Percentiles rank a stretch among this genome's conserved stretches.
Evolutionary conservation across 108 stramenopile species (phyloP).

Genomic region (Cyclotella sp.): DNA sequence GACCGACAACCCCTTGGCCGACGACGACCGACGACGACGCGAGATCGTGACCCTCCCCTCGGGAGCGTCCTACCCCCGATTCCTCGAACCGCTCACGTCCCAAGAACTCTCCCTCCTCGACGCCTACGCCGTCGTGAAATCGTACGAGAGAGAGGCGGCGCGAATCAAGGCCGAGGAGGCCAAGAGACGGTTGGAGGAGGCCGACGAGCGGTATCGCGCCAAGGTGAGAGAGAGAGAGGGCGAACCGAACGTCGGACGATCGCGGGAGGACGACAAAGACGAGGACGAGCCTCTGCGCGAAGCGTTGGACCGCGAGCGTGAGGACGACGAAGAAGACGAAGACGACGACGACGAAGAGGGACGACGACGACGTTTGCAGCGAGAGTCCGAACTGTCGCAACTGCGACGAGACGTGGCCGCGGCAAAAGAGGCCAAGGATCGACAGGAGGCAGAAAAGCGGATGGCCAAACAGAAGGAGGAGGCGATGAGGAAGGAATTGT

Average conservation of each 20-base stretch:
- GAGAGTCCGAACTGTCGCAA: constrained; percentile 59
- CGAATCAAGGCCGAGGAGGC: constrained; percentile 75
- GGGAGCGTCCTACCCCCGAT: constrained; percentile 48
- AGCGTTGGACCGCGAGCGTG: too few relatives aligned
- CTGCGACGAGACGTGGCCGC: constrained; percentile 59
- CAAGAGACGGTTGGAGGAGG: constrained; percentile 68
- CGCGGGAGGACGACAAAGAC: constrained; percentile 1
- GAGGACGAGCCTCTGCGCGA: too few relatives aligned
- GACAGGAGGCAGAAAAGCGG: constrained; percentile 7
- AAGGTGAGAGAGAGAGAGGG: constrained; percentile 40
- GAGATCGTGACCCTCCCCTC: constrained; percentile 19
- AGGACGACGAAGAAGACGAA: not conserved
- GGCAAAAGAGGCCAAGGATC: constrained; percentile 31
- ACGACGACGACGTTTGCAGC: constrained; percentile 24
- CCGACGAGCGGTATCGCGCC: constrained; percentile 65
- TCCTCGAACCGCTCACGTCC: constrained; percentile 67
- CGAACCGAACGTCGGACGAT: too few relatives aligned
- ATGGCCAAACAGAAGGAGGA: constrained; percentile 27
- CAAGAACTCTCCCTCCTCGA: constrained; percentile 69
- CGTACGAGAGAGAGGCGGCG: constrained; percentile 72
- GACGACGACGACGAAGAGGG: not conserved
- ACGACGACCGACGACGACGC: not conserved
- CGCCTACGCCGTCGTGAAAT: constrained; percentile 72
- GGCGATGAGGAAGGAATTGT: constrained; percentile 45
- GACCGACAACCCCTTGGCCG: not conserved